Conservation (phyloP, 2,329 filamentous ascomycete genomes). For the Penicillium sp. region DNA sequence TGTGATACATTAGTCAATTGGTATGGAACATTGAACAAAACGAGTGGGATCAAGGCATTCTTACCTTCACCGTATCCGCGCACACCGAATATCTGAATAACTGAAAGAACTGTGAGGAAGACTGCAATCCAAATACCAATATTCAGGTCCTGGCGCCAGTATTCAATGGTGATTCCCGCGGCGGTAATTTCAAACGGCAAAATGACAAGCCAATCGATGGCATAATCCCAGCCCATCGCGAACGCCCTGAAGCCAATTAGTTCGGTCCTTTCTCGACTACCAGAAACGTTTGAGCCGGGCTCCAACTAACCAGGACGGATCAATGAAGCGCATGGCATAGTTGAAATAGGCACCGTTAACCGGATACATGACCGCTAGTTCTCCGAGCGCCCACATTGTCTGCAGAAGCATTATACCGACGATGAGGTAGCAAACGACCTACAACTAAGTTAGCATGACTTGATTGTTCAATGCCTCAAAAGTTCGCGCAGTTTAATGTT, state of each 20-base stretch:
- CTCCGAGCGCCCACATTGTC: slow-evolving; percentile 58
- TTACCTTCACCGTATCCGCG: slow-evolving; percentile 38
- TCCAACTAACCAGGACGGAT: slow-evolving; percentile 51
- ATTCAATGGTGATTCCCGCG: slow-evolving; percentile 52
- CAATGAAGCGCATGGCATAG: slow-evolving; percentile 59
- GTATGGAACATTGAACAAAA: background rate
- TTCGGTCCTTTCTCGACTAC: background rate
- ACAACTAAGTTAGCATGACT: background rate
- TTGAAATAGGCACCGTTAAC: slow-evolving; percentile 61
- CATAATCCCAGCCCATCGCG: slow-evolving; percentile 57
- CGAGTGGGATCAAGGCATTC: too few species aligned
- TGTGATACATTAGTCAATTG: background rate
- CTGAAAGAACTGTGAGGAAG: slow-evolving; percentile 50
- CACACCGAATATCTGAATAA: slow-evolving; percentile 56
- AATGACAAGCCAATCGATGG: slow-evolving; percentile 77
- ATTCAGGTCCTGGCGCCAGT: slow-evolving; percentile 50
- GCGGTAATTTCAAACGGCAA: slow-evolving; percentile 72
- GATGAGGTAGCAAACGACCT: slow-evolving; percentile 46
- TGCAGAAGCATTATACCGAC: slow-evolving; percentile 57
- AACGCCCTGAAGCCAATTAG: slow-evolving; percentile 34
- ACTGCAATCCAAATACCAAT: slow-evolving; percentile 55
- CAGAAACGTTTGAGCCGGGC: background rate
- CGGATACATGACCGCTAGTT: slow-evolving; percentile 59
- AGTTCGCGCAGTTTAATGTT: too few species aligned
- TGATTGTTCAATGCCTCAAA: too few species aligned